Evolutionary conservation across 805 yeast species (phyloP).

Genomic region (Maudiozyma serrabonitensis): DNA sequence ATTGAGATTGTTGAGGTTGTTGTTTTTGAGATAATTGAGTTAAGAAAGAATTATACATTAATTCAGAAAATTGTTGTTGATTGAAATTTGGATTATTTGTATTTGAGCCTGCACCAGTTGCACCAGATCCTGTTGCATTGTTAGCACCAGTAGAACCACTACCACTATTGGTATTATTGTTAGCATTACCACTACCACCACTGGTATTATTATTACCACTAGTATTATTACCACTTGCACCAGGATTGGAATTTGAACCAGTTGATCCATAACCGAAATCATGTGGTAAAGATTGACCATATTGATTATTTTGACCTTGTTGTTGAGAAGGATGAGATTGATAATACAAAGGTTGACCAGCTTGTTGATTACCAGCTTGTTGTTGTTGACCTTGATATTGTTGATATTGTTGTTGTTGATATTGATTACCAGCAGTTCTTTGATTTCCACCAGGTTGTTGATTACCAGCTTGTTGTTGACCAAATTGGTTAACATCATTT

Average conservation of each 20-base stretch:
- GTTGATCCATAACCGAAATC: constrained; percentile 14
- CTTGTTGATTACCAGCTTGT: constrained; percentile 4
- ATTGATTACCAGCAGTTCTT: neutral
- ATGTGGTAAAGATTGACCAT: constrained; percentile 9
- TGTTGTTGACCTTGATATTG: constrained; percentile 2
- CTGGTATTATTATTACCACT: neutral
- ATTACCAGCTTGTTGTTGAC: constrained; percentile 7
- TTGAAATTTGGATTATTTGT: constrained; percentile 11
- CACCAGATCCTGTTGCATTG: neutral
- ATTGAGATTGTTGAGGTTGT: constrained; percentile 5
- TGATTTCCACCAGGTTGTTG: constrained; percentile 1
- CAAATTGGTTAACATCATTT: constrained; percentile 8
- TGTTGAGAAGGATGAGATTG: constrained; percentile 3
- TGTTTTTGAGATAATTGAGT: constrained; percentile 27
- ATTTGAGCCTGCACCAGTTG: neutral
- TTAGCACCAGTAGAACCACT: neutral
- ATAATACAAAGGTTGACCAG: constrained; percentile 5
- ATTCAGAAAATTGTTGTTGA: constrained; percentile 25
- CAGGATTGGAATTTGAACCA: constrained; percentile 3
- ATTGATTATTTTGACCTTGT: constrained; percentile 6
- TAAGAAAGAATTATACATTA: constrained; percentile 28
- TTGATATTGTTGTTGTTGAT: constrained; percentile 8
- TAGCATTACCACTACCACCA: neutral
- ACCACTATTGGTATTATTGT: neutral
- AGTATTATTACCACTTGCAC: neutral